Evolutionary conservation across 106 monocot genomes (phyloP).

Genomic region (Ottelia alismoides): DNA sequence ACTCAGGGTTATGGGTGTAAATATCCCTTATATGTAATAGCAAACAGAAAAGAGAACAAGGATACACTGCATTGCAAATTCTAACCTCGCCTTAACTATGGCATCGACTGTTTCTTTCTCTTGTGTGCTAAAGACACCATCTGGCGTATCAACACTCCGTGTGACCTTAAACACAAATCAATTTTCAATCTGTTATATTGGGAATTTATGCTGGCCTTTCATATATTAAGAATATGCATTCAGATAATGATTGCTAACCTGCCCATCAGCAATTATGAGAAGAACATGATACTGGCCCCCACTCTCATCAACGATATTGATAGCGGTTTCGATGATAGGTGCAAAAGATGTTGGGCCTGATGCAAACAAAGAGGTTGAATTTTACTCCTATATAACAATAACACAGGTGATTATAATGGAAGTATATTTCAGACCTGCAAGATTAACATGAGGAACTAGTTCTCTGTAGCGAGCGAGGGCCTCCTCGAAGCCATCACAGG

Average conservation of each 20-base stretch:
- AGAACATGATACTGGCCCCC: neutral
- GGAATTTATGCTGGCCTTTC: neutral
- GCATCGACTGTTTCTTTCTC: conserved; percentile 3
- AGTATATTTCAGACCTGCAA: conserved; percentile 24
- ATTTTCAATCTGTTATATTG: neutral
- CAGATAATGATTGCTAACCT: neutral
- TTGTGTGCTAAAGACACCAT: neutral
- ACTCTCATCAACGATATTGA: neutral
- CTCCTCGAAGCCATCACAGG: conserved; percentile 57
- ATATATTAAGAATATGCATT: neutral
- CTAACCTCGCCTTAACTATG: conserved; percentile 5
- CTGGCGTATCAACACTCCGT: neutral
- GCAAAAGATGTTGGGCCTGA: too few relatives aligned
- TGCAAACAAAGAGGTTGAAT: too few relatives aligned
- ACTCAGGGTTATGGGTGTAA: too few relatives aligned
- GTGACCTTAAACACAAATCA: neutral
- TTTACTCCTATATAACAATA: too few relatives aligned
- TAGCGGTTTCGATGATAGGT: neutral
- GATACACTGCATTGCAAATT: too few relatives aligned
- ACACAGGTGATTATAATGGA: neutral
- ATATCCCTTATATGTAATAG: too few relatives aligned
- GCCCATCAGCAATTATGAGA: conserved; percentile 1
- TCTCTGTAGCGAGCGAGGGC: conserved; percentile 49
- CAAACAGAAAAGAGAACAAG: too few relatives aligned
- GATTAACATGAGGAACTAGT: conserved; percentile 41